Evolutionary conservation across 148 eudicot species (phyloP), one percentile per base, ranked within the genome.

Genomic region (Chenopodium suecicum): DNA sequence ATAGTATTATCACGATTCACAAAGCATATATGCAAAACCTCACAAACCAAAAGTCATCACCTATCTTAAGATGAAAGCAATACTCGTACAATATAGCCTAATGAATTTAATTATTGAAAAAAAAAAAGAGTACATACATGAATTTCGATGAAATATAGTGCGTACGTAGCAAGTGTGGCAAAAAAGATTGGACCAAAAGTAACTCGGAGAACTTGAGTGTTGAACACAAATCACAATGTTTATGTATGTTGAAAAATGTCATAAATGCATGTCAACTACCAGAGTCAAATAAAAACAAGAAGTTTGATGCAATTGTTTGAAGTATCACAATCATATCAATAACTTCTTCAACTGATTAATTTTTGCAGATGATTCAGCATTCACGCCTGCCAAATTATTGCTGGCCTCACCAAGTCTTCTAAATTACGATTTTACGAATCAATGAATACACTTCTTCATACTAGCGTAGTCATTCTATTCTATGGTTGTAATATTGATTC

Each of bases 291-390:
- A 7, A 56, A 37, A 72, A 58, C 76, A 50, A 60, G 37, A 67
- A 20, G 27, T 58, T 56, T 72, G 60, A 29, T 72, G 44, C 10
- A n/a, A 75, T 52, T 64, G 58, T 25, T 52, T 75, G 78, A 29
- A 52, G n/a, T 72, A 80, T 80, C 62, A 73, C 77, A 80, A 75
- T 60, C 54, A 73, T 41, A 58, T 68, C 76, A 79, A 56, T 71
- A 56, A 79, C 56, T 79, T 17, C 48, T 50, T 19, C 17, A 10
- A 27, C 9, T 46, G 19, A 78, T 68, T 4, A 27, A 62, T 58
- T 16, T 41, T 29, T 9, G 54, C 12, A 72, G 79, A 4, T 23
- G 7, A 34, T 17, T 3, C 62, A 12, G 77, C 82, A 80, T 80
- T 80, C 17, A 80, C 16, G 25, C 68, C 62, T 56, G 44, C 1